Conservation (phyloP, 768 basidiomycete species). For the Trametes maxima region DNA sequence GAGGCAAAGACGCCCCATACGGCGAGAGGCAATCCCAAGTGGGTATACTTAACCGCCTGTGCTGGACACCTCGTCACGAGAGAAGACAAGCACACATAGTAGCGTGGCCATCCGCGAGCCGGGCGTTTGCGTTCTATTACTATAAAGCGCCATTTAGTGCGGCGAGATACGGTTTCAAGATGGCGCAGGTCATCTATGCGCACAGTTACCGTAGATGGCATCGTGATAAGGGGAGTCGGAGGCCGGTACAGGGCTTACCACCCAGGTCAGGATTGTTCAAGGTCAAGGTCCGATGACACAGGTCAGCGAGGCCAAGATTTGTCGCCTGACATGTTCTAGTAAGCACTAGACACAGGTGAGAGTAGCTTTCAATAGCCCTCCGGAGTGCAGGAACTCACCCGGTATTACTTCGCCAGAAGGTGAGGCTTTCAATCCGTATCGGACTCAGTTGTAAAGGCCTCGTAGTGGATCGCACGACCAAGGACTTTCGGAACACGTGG, state of each 20-base stretch:
- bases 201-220: slow-evolving; percentile 16
- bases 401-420: slow-evolving; percentile 10
- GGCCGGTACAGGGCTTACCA: slow-evolving; percentile 13
- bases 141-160: slow-evolving; percentile 4
- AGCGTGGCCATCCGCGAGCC: slow-evolving; percentile 3
- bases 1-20: slow-evolving; percentile 7
- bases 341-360: neutral
- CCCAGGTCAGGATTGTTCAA: slow-evolving; percentile 7
- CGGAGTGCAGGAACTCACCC: slow-evolving; percentile 9
- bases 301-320: slow-evolving; percentile 1
- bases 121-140: neutral
- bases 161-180: slow-evolving; percentile 21
- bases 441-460: neutral
- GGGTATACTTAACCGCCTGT: slow-evolving; percentile 15
- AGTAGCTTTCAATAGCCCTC: neutral
- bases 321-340: slow-evolving; percentile 13
- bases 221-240: slow-evolving; percentile 20
- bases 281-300: slow-evolving; percentile 17
- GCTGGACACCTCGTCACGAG: slow-evolving; percentile 11
- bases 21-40: slow-evolving; percentile 12
- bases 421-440: neutral
- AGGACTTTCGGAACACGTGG: neutral
- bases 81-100: slow-evolving; percentile 11
- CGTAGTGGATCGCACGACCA: neutral
- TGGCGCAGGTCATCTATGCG: slow-evolving; percentile 3